Percentiles rank a stretch among this genome's conserved stretches.
Conservation (phyloP, 108 stramenopile species). For the Cyclostephanos invisitatus region DNA sequence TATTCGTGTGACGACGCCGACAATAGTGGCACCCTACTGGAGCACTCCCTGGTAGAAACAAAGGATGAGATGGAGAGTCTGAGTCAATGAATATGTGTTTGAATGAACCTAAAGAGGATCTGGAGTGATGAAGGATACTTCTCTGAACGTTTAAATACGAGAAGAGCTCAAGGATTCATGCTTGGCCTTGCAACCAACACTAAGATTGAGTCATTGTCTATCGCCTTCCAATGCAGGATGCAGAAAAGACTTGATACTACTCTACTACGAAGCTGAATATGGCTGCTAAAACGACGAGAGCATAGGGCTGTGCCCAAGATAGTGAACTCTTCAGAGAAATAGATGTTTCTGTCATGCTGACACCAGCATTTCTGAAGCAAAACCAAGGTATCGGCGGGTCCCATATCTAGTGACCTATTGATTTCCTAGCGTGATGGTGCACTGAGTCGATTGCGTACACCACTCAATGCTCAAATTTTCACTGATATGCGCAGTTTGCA, state of each 20-base stretch:
- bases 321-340: not conserved
- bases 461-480: not conserved
- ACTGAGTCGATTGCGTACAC: not conserved
- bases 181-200: slow-evolving; percentile 87
- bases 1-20: no score
- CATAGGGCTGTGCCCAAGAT: not conserved
- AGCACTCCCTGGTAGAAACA: no score
- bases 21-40: no score
- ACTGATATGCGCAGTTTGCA: no score
- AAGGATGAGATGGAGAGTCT: no score
- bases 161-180: slow-evolving; percentile 80
- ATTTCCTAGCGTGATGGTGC: not conserved
- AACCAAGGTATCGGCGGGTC: not conserved
- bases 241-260: slow-evolving; percentile 52
- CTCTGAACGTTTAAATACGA: slow-evolving; percentile 85
- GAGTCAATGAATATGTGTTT: slow-evolving; percentile 74
- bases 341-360: not conserved
- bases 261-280: slow-evolving; percentile 53
- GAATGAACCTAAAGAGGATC: slow-evolving; percentile 58
- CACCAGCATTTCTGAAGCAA: no score
- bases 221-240: slow-evolving; percentile 56
- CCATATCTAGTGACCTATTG: not conserved
- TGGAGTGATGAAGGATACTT: slow-evolving; percentile 46
- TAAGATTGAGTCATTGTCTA: slow-evolving; percentile 76
- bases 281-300: not conserved